Conservation (phyloP, 768 basidiomycete species). For the Trametes cingulata region DNA sequence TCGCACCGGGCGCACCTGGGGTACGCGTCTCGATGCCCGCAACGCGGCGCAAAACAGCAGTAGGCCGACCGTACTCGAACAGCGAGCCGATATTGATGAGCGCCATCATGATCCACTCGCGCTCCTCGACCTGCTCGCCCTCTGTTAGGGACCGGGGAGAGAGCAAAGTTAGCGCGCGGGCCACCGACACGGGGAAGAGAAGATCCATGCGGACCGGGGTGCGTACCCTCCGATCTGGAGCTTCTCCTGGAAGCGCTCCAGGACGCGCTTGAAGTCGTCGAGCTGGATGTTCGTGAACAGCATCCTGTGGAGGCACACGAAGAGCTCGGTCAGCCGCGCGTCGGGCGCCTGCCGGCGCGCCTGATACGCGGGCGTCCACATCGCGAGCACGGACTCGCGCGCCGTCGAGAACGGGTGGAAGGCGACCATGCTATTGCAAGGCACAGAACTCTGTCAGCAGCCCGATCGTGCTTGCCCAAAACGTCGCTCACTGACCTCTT, state of each 20-base stretch:
- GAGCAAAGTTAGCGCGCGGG: background rate
- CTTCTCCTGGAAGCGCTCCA: conserved; percentile 85
- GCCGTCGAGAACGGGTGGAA: conserved; percentile 85
- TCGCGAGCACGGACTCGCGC: conserved; percentile 82
- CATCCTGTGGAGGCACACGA: conserved; percentile 94
- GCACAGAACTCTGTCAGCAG: conserved; percentile 1
- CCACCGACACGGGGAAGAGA: background rate
- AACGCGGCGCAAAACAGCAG: conserved; percentile 66
- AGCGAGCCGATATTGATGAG: conserved; percentile 78
- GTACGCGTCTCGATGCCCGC: conserved; percentile 46
- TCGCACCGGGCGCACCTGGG: conserved; percentile 35
- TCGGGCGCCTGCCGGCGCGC: conserved; percentile 76
- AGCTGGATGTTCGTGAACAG: conserved; percentile 94
- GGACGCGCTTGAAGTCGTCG: conserved; percentile 82
- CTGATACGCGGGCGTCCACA: conserved; percentile 83
- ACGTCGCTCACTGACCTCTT: conserved; percentile 70
- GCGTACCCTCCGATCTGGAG: conserved; percentile 65
- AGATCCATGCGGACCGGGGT: background rate
- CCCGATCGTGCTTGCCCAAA: background rate
- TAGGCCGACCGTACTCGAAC: conserved; percentile 83
- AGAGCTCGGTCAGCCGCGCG: conserved; percentile 71
- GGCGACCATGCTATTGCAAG: conserved; percentile 76
- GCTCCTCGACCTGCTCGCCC: conserved; percentile 61
- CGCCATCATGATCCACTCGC: conserved; percentile 98
- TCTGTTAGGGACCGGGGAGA: too few species aligned